Conservation (phyloP, 371 early-diverging fungal species). For the Cokeromyces recurvatus region DNA sequence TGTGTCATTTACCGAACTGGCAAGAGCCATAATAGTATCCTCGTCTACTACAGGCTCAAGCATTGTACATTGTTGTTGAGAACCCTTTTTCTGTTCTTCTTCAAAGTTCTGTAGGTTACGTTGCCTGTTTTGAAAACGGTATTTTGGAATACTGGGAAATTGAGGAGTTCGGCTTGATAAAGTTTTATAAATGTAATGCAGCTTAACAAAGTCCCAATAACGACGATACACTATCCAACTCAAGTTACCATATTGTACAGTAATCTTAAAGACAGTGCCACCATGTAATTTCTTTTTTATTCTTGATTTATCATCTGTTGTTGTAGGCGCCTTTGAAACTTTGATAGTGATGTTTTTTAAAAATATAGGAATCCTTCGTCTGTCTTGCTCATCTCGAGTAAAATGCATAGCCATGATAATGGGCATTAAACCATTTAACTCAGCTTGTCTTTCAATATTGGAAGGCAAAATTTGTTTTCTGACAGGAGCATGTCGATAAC, state of each 20-base stretch:
- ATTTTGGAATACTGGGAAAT: constrained; percentile 36
- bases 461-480: neutral
- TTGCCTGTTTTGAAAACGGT: neutral
- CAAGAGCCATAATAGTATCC: neutral
- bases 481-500: neutral
- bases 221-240: constrained; percentile 50
- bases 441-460: constrained; percentile 16
- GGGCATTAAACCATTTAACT: constrained; percentile 20
- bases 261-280: constrained; percentile 12
- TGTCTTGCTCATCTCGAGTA: constrained; percentile 21
- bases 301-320: neutral
- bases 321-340: constrained; percentile 9
- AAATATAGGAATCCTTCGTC: constrained; percentile 26
- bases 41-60: constrained; percentile 9
- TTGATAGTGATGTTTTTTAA: constrained; percentile 16
- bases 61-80: neutral
- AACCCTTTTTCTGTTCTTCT: neutral
- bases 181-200: constrained; percentile 45
- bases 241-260: constrained; percentile 19
- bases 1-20: neutral
- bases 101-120: neutral
- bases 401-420: constrained; percentile 19
- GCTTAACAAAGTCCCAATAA: constrained; percentile 51
- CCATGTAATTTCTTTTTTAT: too few species aligned
- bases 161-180: constrained; percentile 34